Base-by-base conservation (phyloP, 2,329 filamentous ascomycete genomes). In the Passalora sequoiae region DNA sequence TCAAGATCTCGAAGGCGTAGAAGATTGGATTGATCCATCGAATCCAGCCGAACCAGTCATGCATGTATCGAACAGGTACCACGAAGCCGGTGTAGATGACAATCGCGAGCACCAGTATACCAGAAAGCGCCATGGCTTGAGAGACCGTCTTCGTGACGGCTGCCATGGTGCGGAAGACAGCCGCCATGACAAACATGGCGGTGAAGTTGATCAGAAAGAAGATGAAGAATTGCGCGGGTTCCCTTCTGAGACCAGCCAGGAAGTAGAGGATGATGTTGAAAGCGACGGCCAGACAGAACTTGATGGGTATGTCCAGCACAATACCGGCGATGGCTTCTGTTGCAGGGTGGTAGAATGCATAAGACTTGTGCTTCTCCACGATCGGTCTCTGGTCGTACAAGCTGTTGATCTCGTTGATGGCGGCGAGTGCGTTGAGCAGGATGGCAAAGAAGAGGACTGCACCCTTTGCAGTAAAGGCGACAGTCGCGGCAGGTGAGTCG, bases 381-480 rank as follows among this genome's bases (percentile, higher is more conserved):
- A 74, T 71, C 1, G 70, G 69, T 2, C 71, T 61, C 45, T 72
- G 69, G 3, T 62, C 62, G 47, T 71, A 73, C 5, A 72, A 58
- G 1, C 84, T 87, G 32, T 91, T 69, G 61, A 94, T 91, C 53
- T 83, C 80, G 1, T 71, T 67, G 39, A 81, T 76, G 6, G 77
- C 72, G 0, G 69, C 72, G 13, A 82, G 62, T 2, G 77, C 78
- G 49, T 79, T 81, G 51, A 81, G 68, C 2, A 83, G 63, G 17
- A 81, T 63, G 2, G 77, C 76, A 50, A 81, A 72, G 66, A 83
- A 83, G 6, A 83, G 61, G 2, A 77, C 69, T 0, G 76, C 72
- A 7, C 77, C 78, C 37, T 73, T 74, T 1, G 72, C 63, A 49
- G 70, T 75, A 60, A 81, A 78, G 0, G 72, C 71, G 3, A 61